Base-by-base conservation (phyloP, 1,284 basidiomycete genomes). In the Hemileia vastatrix region DNA sequence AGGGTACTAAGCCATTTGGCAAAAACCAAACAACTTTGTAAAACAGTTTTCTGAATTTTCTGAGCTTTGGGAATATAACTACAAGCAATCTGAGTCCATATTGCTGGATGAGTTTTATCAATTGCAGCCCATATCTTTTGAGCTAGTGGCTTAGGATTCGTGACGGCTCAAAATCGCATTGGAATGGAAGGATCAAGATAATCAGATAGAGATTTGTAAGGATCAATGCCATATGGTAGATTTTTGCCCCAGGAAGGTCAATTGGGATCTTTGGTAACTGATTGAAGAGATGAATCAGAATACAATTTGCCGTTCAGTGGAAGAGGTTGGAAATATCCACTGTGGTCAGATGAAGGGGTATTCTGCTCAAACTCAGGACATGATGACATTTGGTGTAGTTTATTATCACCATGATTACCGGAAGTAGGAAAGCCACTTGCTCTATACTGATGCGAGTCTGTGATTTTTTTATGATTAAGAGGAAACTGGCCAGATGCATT, bases 1-100 rank as follows among this genome's bases (percentile, higher is more conserved):
- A 88, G 78, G 67, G 83, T 84, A 13, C 86, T 86, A 31, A 93
- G 82, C 24, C 90, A 85, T 69, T 89, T 88, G 66, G 81, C 78
- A 76, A 91, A 86, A 65, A 81, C 82, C 47, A 71, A 63, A 61
- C 71, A 70, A 67, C 70, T 74, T 4, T 72, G 69, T 5, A 65
- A 65, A 52, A 71, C 69, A 33, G 70, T 66, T 48, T 70, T 70
- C 5, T 75, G 70, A n/a, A 67, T 71, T 27, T 74, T 70, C 49
- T 72, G 71, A 23, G 75, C 73, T 62, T 71, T 71, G 53, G 76
- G 76, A 15, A 77, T 69, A 19, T 77, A 75, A 47, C 70, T 70
- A 53, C 68, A 68, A 32, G 76, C 73, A 31, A 77, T 74, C 11
- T 65, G 68, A 11, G 71, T 68, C 75, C 75, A 77, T 48, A 76